A percentile compares a stretch with the other conserved stretches of the same genome.
Evolutionary conservation across 169 alveolate species (phyloP).

Genomic region (Cryptosporidium tyzzeri): DNA sequence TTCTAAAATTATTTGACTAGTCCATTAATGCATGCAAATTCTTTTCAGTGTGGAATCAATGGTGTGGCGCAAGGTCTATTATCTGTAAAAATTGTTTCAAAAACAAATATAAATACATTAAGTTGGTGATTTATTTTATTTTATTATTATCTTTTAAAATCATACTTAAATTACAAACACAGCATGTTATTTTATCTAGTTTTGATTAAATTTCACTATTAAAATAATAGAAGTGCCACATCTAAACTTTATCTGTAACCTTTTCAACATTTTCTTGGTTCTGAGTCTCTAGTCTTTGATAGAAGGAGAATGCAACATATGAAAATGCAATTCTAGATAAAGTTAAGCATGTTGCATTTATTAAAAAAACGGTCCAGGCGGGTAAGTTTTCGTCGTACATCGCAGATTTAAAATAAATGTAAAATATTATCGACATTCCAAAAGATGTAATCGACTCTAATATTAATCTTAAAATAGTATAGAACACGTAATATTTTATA

Average conservation of each 20-base stretch:
- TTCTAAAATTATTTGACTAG: neutral
- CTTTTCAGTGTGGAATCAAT: neutral
- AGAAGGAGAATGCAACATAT: slow-evolving; percentile 55
- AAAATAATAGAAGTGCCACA: neutral
- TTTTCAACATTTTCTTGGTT: neutral
- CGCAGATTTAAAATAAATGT: neutral
- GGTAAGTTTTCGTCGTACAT: slow-evolving; percentile 50
- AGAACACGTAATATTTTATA: slow-evolving; percentile 36
- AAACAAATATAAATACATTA: neutral
- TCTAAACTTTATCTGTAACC: neutral
- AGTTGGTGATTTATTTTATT: neutral
- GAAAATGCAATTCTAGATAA: slow-evolving; percentile 51
- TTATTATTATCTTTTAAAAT: neutral
- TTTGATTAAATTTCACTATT: neutral
- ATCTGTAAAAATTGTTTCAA: neutral
- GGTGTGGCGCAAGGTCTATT: slow-evolving; percentile 15
- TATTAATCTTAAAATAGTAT: slow-evolving; percentile 33
- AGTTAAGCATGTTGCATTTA: slow-evolving; percentile 34
- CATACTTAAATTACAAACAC: neutral
- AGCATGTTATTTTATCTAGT: neutral
- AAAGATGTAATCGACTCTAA: slow-evolving; percentile 29
- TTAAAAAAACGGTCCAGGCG: slow-evolving; percentile 31
- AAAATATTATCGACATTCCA: slow-evolving; percentile 25
- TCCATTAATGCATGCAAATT: neutral
- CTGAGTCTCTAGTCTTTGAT: slow-evolving; percentile 5